phyloP scores from a whole-genome alignment of 2,329 filamentous ascomycete species.

The Dothistroma septosporum region DNA sequence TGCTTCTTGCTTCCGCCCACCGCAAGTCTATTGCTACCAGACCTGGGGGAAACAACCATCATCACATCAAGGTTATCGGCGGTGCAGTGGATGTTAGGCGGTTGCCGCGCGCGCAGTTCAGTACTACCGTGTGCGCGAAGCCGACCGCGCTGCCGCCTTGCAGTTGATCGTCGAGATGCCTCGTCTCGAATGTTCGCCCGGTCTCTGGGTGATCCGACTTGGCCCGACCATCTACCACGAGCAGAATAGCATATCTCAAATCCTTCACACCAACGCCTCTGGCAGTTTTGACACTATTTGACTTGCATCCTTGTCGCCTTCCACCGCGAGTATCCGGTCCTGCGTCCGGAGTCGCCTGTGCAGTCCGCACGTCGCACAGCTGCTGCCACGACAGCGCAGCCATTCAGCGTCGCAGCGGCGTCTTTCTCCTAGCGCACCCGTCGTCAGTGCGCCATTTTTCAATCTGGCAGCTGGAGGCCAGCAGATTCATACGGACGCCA shows the following conservation, averaged over 20 bases:
- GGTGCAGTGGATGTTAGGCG: constrained; percentile 5
- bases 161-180: constrained; percentile 17
- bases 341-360: not conserved
- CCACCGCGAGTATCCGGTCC: not conserved
- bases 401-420: constrained; percentile 19
- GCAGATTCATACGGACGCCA: constrained; percentile 18
- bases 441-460: constrained; percentile 10
- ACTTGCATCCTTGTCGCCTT: not conserved
- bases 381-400: constrained; percentile 7
- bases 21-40: not conserved
- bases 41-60: not conserved
- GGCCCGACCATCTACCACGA: constrained; percentile 10
- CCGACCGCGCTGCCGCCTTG: constrained; percentile 16
- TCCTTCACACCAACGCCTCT: not conserved
- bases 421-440: constrained; percentile 21
- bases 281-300: not conserved
- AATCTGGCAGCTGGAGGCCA: constrained; percentile 3
- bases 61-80: constrained; percentile 9
- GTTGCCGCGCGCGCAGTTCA: constrained; percentile 13
- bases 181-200: constrained; percentile 13
- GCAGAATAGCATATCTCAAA: constrained; percentile 13
- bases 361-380: not conserved
- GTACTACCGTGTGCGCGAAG: constrained; percentile 12
- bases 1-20: not conserved
- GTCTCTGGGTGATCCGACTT: constrained; percentile 8